phyloP scores from a whole-genome alignment of 2,329 filamentous ascomycete species.

The Ciborinia camelliae region DNA sequence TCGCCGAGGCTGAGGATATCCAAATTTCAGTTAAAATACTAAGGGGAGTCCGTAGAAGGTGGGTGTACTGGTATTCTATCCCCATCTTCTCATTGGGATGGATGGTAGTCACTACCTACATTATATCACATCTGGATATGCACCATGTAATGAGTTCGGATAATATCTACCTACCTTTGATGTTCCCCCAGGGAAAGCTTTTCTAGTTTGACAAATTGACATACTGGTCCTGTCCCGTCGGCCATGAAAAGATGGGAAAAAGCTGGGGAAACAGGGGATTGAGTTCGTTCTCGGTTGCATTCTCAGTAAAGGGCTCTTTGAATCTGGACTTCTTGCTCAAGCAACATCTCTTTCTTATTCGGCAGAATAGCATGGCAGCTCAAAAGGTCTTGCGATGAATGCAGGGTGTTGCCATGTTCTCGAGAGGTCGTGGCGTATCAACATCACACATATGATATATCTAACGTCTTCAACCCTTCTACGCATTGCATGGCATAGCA shows the following conservation, averaged over 20 bases:
- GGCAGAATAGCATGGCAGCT: not conserved
- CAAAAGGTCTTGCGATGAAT: too few species aligned
- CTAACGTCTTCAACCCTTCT: conserved; percentile 28
- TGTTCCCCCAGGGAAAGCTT: not conserved
- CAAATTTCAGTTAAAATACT: conserved; percentile 4
- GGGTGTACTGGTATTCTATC: not conserved
- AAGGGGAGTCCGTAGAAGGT: conserved; percentile 1
- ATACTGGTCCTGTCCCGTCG: not conserved
- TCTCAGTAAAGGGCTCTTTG: not conserved
- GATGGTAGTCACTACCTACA: not conserved
- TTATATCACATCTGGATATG: conserved; percentile 1
- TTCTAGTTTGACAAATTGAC: not conserved
- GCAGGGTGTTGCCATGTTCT: not conserved
- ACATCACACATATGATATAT: conserved; percentile 17
- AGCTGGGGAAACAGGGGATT: conserved; percentile 17
- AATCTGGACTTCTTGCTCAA: not conserved
- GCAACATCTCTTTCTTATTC: conserved; percentile 1
- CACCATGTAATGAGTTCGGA: not conserved
- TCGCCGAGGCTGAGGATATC: conserved; percentile 12
- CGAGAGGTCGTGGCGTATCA: conserved; percentile 17
- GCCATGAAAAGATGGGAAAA: conserved; percentile 1
- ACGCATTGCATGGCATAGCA: conserved; percentile 17
- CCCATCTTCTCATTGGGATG: not conserved
- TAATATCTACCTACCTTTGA: not conserved
- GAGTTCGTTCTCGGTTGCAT: not conserved